Evolutionary conservation across 108 stramenopile genomes (phyloP).

Genomic region (Mediolabrus comicus): DNA sequence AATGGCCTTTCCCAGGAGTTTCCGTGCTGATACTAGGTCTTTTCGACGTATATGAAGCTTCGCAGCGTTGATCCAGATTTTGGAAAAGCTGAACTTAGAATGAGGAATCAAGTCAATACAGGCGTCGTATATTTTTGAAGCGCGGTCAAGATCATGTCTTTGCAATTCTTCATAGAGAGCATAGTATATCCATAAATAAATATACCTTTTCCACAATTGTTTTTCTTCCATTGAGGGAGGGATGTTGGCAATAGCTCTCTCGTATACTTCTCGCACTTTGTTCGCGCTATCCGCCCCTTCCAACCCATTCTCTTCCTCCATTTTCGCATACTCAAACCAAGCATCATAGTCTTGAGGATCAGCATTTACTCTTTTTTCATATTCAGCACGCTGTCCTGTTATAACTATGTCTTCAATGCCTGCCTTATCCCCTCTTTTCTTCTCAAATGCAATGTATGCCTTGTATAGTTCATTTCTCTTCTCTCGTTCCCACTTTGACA

Average conservation of each 20-base stretch:
- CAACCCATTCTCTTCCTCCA: conserved; percentile 84
- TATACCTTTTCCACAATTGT: conserved; percentile 96
- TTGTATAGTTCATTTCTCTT: conserved; percentile 91
- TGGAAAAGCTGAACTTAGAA: conserved; percentile 92
- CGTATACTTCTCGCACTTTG: conserved; percentile 89
- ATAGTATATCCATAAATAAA: conserved; percentile 98
- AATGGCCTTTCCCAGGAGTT: conserved; percentile 91
- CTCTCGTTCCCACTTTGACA: conserved; percentile 67
- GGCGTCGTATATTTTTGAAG: conserved; percentile 87
- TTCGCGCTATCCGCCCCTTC: conserved; percentile 3
- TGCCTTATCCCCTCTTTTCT: conserved; percentile 92
- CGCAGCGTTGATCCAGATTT: conserved; percentile 96
- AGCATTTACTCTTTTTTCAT: conserved; percentile 70
- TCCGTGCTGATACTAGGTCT: conserved; percentile 90
- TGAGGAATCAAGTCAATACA: conserved; percentile 93
- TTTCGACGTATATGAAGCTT: conserved; percentile 91
- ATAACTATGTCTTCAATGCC: conserved; percentile 91
- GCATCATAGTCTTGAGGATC: conserved; percentile 94
- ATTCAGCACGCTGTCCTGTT: conserved; percentile 84
- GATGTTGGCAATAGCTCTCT: conserved; percentile 91
- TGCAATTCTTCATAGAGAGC: conserved; percentile 94
- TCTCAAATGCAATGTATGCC: conserved; percentile 96
- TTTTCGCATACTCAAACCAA: conserved; percentile 97
- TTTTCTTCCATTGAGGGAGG: conserved; percentile 88
- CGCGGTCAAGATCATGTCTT: conserved; percentile 72